A percentile compares a stretch with the other conserved stretches of the same genome.
phyloP scores from a whole-genome alignment of 1,284 basidiomycete species.

The Irpex sp. region DNA sequence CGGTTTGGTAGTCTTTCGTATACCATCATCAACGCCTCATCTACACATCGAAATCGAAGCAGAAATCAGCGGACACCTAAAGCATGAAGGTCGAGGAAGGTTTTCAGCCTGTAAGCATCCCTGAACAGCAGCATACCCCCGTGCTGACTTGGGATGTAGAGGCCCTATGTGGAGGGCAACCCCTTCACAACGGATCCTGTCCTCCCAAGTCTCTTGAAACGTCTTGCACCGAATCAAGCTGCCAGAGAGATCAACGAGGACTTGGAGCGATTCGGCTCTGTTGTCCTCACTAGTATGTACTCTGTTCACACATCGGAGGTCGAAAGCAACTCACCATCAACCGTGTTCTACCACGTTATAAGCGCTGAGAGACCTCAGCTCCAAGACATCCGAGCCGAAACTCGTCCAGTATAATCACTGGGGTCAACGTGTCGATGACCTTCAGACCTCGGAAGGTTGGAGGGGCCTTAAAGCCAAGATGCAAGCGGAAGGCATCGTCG shows the following conservation, averaged over 20 bases:
- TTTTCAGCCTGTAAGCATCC: conserved; percentile 50
- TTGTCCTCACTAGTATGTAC: conserved; percentile 48
- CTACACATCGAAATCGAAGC: not conserved
- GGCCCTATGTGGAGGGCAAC: conserved; percentile 45
- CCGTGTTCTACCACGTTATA: not conserved
- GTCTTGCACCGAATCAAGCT: conserved; percentile 43
- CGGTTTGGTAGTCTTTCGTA: no score
- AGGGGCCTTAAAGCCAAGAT: conserved; percentile 64
- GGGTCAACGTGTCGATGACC: conserved; percentile 59
- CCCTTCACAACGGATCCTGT: conserved; percentile 58
- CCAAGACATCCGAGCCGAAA: conserved; percentile 41
- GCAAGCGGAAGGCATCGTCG: conserved; percentile 66
- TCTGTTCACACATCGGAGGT: not conserved
- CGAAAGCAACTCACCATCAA: not conserved
- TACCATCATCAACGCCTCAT: no score
- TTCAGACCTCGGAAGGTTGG: conserved; percentile 72
- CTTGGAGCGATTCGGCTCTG: conserved; percentile 49
- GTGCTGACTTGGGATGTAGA: conserved; percentile 21
- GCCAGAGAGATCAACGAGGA: conserved; percentile 47
- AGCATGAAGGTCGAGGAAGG: conserved; percentile 63
- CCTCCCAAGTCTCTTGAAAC: conserved; percentile 51
- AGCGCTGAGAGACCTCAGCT: conserved; percentile 49
- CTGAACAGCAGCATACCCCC: conserved; percentile 5
- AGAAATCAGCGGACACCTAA: not conserved
- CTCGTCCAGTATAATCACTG: conserved; percentile 68